Conservation (phyloP, 352 stramenopile genomes). For the Pythium graminicola region DNA sequence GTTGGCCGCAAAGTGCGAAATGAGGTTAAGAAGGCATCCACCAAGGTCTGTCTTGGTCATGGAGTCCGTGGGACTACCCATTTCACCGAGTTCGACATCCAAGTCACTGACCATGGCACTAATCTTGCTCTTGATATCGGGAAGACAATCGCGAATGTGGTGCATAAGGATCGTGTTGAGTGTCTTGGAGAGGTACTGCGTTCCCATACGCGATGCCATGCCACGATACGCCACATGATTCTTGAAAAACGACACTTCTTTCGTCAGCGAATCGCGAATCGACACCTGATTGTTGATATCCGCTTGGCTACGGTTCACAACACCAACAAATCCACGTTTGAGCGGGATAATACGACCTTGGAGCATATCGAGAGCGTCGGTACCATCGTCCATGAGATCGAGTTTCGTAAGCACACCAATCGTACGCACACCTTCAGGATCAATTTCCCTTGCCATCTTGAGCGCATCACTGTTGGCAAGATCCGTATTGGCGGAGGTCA, state of each 20-base stretch:
- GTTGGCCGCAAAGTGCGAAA: constrained; percentile 89
- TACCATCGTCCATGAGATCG: constrained; percentile 99
- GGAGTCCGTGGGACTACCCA: constrained; percentile 89
- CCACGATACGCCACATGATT: constrained; percentile 94
- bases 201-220: constrained; percentile 94
- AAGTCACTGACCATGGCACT: constrained; percentile 94
- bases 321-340: constrained; percentile 96
- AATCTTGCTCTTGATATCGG: constrained; percentile 98
- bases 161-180: constrained; percentile 99
- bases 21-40: constrained; percentile 91
- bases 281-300: constrained; percentile 96
- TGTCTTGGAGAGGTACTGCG: constrained; percentile 92
- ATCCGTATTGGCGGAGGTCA: constrained; percentile 98
- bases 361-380: constrained; percentile 96
- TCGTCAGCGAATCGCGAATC: constrained; percentile 93
- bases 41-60: constrained; percentile 89
- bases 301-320: constrained; percentile 98
- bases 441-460: constrained; percentile 94
- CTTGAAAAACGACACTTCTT: constrained; percentile 97
- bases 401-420: constrained; percentile 99
- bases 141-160: constrained; percentile 98
- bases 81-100: constrained; percentile 92
- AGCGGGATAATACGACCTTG: constrained; percentile 96
- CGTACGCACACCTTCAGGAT: constrained; percentile 91
- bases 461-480: constrained; percentile 98